Percentiles rank a stretch among this genome's conserved stretches.
phyloP scores from a whole-genome alignment of 768 basidiomycete species.

The Suillus americanus region DNA sequence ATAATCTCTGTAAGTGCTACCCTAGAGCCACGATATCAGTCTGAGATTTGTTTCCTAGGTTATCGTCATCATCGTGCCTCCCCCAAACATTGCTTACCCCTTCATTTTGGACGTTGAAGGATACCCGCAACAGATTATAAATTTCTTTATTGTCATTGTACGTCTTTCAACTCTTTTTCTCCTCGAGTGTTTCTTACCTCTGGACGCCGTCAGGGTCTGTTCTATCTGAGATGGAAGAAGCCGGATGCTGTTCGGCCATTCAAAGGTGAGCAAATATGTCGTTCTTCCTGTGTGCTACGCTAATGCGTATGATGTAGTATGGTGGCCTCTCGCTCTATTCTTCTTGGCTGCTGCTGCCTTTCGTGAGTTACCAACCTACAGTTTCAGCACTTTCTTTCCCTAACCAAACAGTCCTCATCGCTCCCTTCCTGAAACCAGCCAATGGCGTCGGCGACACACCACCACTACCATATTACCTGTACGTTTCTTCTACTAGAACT shows the following conservation, averaged over 20 bases:
- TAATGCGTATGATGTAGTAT: conserved; percentile 37
- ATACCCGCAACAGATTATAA: conserved; percentile 53
- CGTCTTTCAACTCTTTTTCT: conserved; percentile 15
- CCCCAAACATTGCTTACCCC: conserved; percentile 52
- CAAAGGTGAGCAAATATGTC: conserved; percentile 36
- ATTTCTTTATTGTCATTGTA: conserved; percentile 53
- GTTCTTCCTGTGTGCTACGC: not conserved
- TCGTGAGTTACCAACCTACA: conserved; percentile 34
- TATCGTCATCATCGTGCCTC: conserved; percentile 57
- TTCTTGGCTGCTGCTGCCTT: conserved; percentile 52
- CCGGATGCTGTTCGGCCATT: conserved; percentile 51
- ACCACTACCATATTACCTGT: conserved; percentile 59
- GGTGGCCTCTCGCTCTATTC: conserved; percentile 55
- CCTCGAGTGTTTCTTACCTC: not conserved
- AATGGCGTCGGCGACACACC: conserved; percentile 59
- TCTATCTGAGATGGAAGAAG: conserved; percentile 53
- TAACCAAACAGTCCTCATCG: conserved; percentile 44
- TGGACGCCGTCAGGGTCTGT: conserved; percentile 41
- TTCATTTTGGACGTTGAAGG: conserved; percentile 59
- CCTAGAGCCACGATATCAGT: not conserved
- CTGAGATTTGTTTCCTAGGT: conserved; percentile 45
- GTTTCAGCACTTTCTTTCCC: not conserved
- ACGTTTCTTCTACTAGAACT: not conserved
- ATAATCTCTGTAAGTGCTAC: conserved; percentile 44
- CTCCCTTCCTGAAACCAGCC: conserved; percentile 54